Evolutionary conservation across 495 filamentous ascomycete species (phyloP).

Genomic region (Hyaloscypha bicolor): DNA sequence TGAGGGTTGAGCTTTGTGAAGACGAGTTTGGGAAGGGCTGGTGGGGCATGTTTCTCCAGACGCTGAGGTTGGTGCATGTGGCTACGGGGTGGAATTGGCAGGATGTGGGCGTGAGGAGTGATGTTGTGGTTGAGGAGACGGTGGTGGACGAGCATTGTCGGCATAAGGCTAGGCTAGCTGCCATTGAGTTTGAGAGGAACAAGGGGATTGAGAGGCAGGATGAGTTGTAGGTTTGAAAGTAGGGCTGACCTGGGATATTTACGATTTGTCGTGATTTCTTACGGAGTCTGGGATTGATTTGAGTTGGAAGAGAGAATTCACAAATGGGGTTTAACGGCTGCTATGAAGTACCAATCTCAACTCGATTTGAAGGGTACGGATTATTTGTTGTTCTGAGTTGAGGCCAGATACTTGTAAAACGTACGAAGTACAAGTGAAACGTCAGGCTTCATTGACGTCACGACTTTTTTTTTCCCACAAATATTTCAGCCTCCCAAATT

Average conservation of each 20-base stretch:
- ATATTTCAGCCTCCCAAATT: too few relatives aligned
- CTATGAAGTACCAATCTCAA: too few relatives aligned
- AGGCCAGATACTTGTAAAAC: too few relatives aligned
- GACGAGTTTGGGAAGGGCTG: conserved; percentile 17
- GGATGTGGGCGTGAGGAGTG: conserved; percentile 11
- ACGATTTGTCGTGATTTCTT: too few relatives aligned
- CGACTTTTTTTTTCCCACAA: too few relatives aligned
- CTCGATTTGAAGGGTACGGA: too few relatives aligned
- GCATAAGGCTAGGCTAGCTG: background rate
- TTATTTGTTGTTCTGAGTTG: too few relatives aligned
- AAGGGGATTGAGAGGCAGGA: background rate
- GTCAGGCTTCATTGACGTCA: too few relatives aligned
- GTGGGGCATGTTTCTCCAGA: conserved; percentile 4
- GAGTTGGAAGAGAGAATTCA: background rate
- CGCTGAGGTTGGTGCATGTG: conserved; percentile 8
- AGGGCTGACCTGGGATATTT: too few relatives aligned
- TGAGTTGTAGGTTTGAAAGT: background rate
- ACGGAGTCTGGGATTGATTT: background rate
- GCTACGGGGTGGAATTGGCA: conserved; percentile 18
- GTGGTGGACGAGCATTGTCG: conserved; percentile 5
- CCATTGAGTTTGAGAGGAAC: background rate
- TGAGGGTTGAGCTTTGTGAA: conserved; percentile 2
- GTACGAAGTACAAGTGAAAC: too few relatives aligned
- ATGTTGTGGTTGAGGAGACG: conserved; percentile 14
- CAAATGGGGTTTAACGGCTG: background rate